Conservation (phyloP, 2,329 filamentous ascomycete genomes). For the Metarhizium brunneum region DNA sequence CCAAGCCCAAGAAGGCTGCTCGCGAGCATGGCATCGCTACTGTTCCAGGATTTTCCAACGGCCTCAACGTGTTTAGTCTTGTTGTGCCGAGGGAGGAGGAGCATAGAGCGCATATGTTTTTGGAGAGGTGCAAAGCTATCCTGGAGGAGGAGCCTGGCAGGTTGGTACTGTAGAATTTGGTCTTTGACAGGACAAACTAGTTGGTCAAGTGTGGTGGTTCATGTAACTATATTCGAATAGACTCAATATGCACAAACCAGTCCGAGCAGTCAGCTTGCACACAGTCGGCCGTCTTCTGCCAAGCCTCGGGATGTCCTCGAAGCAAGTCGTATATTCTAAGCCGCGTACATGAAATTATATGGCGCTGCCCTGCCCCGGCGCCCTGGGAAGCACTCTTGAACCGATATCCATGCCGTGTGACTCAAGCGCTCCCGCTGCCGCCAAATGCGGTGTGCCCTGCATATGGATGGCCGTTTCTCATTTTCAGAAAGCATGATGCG, state of each 20-base stretch:
- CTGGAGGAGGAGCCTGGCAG: conserved; percentile 73
- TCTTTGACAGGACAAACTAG: conserved; percentile 1
- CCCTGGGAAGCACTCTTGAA: no score
- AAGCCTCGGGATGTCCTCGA: no score
- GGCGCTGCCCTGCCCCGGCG: no score
- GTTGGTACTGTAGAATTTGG: conserved; percentile 47
- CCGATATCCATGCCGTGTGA: no score
- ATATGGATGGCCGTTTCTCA: no score
- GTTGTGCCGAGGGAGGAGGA: conserved; percentile 73
- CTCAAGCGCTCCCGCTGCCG: no score
- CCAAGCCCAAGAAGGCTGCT: conserved; percentile 14
- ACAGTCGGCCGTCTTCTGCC: not conserved
- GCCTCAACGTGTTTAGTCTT: conserved; percentile 73
- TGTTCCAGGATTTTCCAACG: conserved; percentile 39
- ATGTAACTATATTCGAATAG: conserved; percentile 20
- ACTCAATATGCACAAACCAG: not conserved
- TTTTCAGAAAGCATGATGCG: no score
- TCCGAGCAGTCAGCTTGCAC: not conserved
- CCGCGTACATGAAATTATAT: no score
- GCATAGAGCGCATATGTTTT: conserved; percentile 69
- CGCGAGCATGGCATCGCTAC: conserved; percentile 18
- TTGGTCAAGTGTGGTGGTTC: conserved; percentile 9
- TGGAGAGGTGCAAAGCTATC: conserved; percentile 77
- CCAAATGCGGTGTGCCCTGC: no score
- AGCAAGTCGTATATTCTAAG: no score